These are phyloP conservation scores for Bipolaris zeicola DNA, from an alignment of 2,329 filamentous ascomycete species.

Conservation along the genomic window DNA sequence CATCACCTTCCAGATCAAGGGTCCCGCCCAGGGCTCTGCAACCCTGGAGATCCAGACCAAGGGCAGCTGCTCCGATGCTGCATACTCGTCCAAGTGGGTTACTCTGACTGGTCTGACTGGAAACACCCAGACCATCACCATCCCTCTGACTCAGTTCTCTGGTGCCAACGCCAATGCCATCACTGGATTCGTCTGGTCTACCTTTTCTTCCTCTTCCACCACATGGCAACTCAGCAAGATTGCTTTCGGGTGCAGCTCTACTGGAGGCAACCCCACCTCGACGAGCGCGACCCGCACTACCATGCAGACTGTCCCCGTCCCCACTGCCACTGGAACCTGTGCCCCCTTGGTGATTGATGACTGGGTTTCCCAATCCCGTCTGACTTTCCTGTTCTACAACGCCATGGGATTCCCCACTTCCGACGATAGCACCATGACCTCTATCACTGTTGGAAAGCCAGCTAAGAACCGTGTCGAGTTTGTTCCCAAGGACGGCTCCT, in stretches of 20 bases:
- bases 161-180: constrained; percentile 59
- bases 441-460: constrained; percentile 58
- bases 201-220: constrained; percentile 46
- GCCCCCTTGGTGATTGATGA: constrained; percentile 61
- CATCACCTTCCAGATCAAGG: constrained; percentile 56
- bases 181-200: constrained; percentile 53
- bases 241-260: constrained; percentile 51
- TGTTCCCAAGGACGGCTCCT: constrained; percentile 57
- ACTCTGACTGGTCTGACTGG: constrained; percentile 57
- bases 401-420: constrained; percentile 61
- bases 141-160: constrained; percentile 58
- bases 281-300: constrained; percentile 3
- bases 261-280: constrained; percentile 4
- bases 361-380: constrained; percentile 65
- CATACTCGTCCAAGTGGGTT: constrained; percentile 53
- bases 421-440: constrained; percentile 63
- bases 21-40: constrained; percentile 50
- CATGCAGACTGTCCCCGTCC: constrained; percentile 6
- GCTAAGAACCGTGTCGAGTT: constrained; percentile 57
- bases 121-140: constrained; percentile 55
- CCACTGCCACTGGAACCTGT: constrained; percentile 46
- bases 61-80: constrained; percentile 50
- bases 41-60: constrained; percentile 57
- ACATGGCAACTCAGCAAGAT: constrained; percentile 59
- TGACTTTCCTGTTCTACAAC: constrained; percentile 67